phyloP scores from a whole-genome alignment of 139 green algal species.

The Chlamydomonas sphaeroides region DNA sequence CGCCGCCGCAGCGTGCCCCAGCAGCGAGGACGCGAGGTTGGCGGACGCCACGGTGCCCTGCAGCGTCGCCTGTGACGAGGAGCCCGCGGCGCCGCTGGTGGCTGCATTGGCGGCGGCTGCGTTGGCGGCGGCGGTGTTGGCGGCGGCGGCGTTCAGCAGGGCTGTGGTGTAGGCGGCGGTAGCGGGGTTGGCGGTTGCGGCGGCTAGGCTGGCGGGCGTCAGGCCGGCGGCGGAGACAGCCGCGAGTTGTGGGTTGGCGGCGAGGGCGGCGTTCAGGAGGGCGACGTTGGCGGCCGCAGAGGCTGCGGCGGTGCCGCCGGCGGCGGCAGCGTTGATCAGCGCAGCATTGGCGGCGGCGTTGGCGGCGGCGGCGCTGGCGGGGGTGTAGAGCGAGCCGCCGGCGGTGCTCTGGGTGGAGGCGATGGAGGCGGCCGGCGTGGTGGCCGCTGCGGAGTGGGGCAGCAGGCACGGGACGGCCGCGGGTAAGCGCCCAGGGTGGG shows the following conservation, averaged over 20 bases:
- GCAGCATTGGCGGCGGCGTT: no score
- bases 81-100: background rate
- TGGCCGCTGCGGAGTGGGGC: no score
- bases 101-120: background rate
- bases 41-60: conserved; percentile 38
- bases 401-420: no score
- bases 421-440: no score
- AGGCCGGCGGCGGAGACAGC: background rate
- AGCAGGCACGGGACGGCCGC: no score
- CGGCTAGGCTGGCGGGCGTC: background rate
- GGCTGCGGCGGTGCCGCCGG: no score
- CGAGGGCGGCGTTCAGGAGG: background rate
- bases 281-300: background rate
- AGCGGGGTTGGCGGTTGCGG: background rate
- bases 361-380: background rate
- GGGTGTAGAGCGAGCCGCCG: no score
- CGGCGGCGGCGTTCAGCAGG: background rate
- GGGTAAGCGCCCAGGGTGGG: no score
- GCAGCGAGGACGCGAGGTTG: conserved; percentile 17
- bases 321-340: background rate
- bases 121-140: background rate
- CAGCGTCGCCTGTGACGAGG: conserved; percentile 4
- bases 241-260: no score
- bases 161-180: background rate
- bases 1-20: background rate